Evolutionary conservation across 257 asterid genomes (phyloP), one percentile per base, ranked within the genome.

Genomic region (Nicotiana otophora): DNA sequence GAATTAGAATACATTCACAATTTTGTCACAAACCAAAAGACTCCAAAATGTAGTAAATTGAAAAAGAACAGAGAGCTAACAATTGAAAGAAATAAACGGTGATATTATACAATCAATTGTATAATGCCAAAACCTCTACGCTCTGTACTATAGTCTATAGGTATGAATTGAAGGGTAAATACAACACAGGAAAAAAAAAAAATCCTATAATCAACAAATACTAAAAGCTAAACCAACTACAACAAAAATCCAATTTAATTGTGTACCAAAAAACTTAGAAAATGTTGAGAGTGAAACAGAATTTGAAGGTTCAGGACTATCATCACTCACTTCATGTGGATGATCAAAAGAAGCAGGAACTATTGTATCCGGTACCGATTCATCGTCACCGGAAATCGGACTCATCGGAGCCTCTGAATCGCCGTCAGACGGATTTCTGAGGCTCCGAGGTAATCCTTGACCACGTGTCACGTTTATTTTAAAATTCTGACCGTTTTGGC

Each of bases 311-410:
- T 85, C 83, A 57, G 16, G 83, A 39, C 51, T 84, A 84, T 64
- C 87, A 82, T 91, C 93, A 48, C 88, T 85, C 7, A 58, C 81
- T 75, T 90, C 91, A 54, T 60, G 88, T 3, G 97, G 99, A 84
- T 89, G 28, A 75, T 95, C 89, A 26, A 95, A 95, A 62, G 88
- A 88, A 4, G 97, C 83, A 1, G 99, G 99, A 7, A 91, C 95
- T 57, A 94, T 23, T 2, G 98, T 96, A 3, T 94, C 98, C 0
- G 98, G 98, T 2, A 85, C 90, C 0, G 96, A 78, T 7, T 92
- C 95, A 0, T 89, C 97, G 11, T 88, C 90, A 0, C 91, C 91
- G 0, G 97, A 82, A 30, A 88, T 85, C 0, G 92, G 95, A 83
- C 89, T 86, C 6, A 39, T 69, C 2, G 98, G 97, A 1, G 91